Conservation (phyloP, 176 grass and related monocot genomes). For the Rhipidocladum racemiflorum region DNA sequence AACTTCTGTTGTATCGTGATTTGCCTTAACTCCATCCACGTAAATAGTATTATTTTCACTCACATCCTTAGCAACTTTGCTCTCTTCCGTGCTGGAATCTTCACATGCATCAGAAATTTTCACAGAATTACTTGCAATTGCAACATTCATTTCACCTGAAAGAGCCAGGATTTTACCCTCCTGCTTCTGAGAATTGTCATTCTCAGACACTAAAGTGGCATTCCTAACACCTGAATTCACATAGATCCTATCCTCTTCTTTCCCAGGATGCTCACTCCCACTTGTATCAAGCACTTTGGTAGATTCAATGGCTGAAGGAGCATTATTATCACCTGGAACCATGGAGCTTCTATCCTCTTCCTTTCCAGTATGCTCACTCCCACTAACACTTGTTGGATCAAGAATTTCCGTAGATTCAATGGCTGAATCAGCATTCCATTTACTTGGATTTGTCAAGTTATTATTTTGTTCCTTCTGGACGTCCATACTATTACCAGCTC, state of each 20-base stretch:
- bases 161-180: slow-evolving; percentile 19
- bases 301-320: slow-evolving; percentile 16
- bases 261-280: slow-evolving; percentile 17
- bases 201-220: neutral
- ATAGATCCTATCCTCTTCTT: neutral
- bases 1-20: neutral
- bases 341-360: neutral
- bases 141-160: slow-evolving; percentile 26
- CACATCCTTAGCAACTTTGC: neutral
- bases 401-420: neutral
- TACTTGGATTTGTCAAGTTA: slow-evolving; percentile 5
- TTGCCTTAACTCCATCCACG: neutral
- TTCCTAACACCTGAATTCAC: slow-evolving; percentile 19
- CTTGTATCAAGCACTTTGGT: neutral
- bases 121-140: slow-evolving; percentile 2
- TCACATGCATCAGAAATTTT: slow-evolving; percentile 8
- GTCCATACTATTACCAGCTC: slow-evolving; percentile 24
- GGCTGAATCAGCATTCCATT: slow-evolving; percentile 31
- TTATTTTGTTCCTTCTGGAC: slow-evolving; percentile 34
- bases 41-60: slow-evolving; percentile 13
- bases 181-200: slow-evolving; percentile 12
- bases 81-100: neutral
- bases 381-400: neutral
- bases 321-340: slow-evolving; percentile 17
- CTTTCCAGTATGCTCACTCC: slow-evolving; percentile 33